phyloP scores from a whole-genome alignment of 2,329 filamentous ascomycete species.

The Zalaria sp. region DNA sequence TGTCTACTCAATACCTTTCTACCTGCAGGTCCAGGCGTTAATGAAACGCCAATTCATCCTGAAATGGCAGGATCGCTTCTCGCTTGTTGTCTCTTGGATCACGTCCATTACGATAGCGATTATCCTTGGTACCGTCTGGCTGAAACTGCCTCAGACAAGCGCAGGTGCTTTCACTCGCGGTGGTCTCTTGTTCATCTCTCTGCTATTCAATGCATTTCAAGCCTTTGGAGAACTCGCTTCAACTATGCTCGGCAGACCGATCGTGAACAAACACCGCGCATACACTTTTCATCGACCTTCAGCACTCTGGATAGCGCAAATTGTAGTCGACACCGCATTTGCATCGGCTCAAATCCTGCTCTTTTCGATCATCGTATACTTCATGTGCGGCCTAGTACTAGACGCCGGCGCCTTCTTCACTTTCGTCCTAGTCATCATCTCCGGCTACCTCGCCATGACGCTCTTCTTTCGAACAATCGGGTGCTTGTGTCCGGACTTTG shows the following conservation, averaged over 20 bases:
- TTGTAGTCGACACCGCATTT: constrained; percentile 60
- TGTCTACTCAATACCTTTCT: constrained; percentile 72
- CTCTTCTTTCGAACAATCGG: constrained; percentile 65
- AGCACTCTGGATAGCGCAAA: constrained; percentile 71
- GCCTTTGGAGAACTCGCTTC: constrained; percentile 64
- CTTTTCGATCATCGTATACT: constrained; percentile 66
- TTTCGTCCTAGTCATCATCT: constrained; percentile 43
- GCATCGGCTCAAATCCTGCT: constrained; percentile 54
- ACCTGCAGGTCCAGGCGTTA: constrained; percentile 68
- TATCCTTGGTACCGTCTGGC: constrained; percentile 66
- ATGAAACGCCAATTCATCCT: constrained; percentile 75
- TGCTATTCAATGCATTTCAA: constrained; percentile 79
- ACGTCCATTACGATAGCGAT: constrained; percentile 61
- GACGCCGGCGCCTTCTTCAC: constrained; percentile 66
- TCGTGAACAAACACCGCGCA: constrained; percentile 72
- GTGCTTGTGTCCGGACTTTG: constrained; percentile 65
- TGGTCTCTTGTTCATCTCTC: constrained; percentile 64
- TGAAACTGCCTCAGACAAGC: constrained; percentile 48
- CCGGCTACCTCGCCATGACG: constrained; percentile 45
- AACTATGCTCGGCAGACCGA: constrained; percentile 61
- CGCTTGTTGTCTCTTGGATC: constrained; percentile 59
- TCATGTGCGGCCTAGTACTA: constrained; percentile 57
- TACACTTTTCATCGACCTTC: constrained; percentile 75
- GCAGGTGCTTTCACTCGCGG: constrained; percentile 68
- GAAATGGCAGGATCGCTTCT: constrained; percentile 74